Evolutionary conservation across 441 rosid species (phyloP), one percentile per base, ranked within the genome.

Genomic region (Breynia disticha): DNA sequence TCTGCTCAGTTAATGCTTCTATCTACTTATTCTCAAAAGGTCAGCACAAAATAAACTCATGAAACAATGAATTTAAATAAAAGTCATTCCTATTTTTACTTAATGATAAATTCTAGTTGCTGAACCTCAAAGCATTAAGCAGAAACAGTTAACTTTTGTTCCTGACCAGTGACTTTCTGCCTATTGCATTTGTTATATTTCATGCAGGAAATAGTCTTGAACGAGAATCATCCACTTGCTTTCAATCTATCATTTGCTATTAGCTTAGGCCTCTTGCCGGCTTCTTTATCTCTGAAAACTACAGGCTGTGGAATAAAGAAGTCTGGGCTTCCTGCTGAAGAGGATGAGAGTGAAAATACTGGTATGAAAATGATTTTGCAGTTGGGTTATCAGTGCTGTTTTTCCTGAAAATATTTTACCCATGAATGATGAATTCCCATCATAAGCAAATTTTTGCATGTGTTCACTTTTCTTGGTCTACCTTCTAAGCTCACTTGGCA

Each of bases 191-290:
- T 24, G 17, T 54, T 59, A 5, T 10, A 17, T 53, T 74, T 46
- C 56, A 65, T 76, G 65, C 84, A 93, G 97, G 90, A 81, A 17
- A 49, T 80, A 50, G 58, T 77, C 67, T 50, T 89, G 76, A 72
- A 76, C 67, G 99, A 93, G 81, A 86, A 89, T 76, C 99, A 93
- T 71, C 88, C 99, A 60, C 81, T 93, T 64, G 88, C 81, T 59
- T 74, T 81, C 70, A 86, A 81, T 70, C 59, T 93, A 52, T 79
- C 96, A 39, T 86, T 93, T 69, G 77, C 82, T 51, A 67, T 76
- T 55, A 86, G 97, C 78, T 75, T 89, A 63, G 99, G 96, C 65
- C 87, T 89, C 68, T 62, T 93, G 72, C 99, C 99, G 19, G 67
- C 66, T 65, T 67, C 81, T 5, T 39, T 93, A 59, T 82, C 97